Evolutionary conservation across 2,329 filamentous ascomycete species (phyloP), one percentile per base, ranked within the genome.

Genomic region (Pseudogymnoascus sp.): DNA sequence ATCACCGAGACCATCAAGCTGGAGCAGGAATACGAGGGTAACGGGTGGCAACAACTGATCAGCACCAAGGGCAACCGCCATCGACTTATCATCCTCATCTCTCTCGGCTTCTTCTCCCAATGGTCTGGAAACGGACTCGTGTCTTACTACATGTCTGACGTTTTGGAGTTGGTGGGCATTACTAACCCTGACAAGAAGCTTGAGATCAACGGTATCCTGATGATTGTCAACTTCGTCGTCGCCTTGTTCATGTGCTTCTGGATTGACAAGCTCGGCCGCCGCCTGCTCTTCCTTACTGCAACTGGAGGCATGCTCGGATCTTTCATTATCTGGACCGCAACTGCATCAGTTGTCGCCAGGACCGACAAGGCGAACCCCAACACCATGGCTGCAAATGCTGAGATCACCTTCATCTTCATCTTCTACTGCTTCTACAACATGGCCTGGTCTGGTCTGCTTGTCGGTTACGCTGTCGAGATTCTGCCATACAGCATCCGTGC

Each of bases 61-160:
- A 66, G 76, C 76, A 82, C 79, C 4, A 76, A 76, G 23, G 83
- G 81, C 40, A 86, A 85, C 70, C 78, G 82, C 38, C 79, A 80
- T 67, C 76, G 83, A 37, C 73, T 84, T 29, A 70, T 83, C 59
- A 83, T 86, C 63, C 73, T 81, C n/a, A 71, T 84, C 59, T 76
- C 77, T 21, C 75, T 82, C 7, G 82, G 82, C 65, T 74, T 83
- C 65, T 85, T 85, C 74, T 80, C 79, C 7, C 83, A 86, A 66
- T 85, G 81, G 80, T 81, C 78, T 62, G 83, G 82, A 37, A 84
- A 83, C 66, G 79, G 77, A 44, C 69, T 82, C 7, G 76, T 80
- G 33, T 77, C 75, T 1, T 80, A 75, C 67, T 75, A 75, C 66
- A 71, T 77, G 19, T 69, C 68, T 19, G 67, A 72, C 7, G 72